These are phyloP conservation scores for Tillandsia leiboldiana DNA, from an alignment of 176 grass and related monocot species.

Conservation along the genomic window DNA sequence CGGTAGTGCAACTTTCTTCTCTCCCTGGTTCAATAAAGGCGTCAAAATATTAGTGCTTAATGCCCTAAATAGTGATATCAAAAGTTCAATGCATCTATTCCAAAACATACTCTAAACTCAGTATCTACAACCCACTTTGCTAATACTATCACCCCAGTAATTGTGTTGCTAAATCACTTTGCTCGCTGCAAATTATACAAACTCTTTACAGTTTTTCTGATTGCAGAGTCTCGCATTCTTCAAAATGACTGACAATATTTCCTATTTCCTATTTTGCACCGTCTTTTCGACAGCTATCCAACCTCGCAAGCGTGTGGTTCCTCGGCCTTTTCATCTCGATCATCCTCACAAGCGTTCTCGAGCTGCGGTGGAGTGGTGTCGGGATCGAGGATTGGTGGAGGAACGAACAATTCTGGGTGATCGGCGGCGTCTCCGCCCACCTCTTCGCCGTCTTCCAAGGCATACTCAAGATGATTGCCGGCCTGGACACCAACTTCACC, in stretches of 20 bases:
- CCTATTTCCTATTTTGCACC: not conserved
- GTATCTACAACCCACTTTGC: no score
- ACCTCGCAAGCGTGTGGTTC: slow-evolving; percentile 78
- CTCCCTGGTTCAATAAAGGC: not conserved
- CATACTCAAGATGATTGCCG: slow-evolving; percentile 79
- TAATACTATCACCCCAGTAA: no score
- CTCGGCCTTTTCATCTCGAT: slow-evolving; percentile 89
- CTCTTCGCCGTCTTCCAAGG: slow-evolving; percentile 98
- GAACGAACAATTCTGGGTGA: slow-evolving; percentile 98
- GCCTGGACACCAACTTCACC: slow-evolving; percentile 95
- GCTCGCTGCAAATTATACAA: no score
- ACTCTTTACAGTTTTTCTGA: no score
- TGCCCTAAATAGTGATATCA: no score
- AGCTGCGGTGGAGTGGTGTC: slow-evolving; percentile 91
- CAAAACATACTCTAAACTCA: no score
- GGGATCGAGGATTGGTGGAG: slow-evolving; percentile 96
- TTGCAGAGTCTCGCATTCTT: no score
- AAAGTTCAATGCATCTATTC: no score
- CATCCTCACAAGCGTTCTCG: slow-evolving; percentile 71
- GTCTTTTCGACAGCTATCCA: slow-evolving; percentile 47
- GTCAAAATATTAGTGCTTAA: no score
- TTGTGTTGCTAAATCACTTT: no score
- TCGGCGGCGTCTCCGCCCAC: slow-evolving; percentile 80
- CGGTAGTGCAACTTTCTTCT: slow-evolving; percentile 27
- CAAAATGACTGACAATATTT: no score